Conservation (phyloP, 2,329 filamentous ascomycete genomes). For the Venturia carpophila region DNA sequence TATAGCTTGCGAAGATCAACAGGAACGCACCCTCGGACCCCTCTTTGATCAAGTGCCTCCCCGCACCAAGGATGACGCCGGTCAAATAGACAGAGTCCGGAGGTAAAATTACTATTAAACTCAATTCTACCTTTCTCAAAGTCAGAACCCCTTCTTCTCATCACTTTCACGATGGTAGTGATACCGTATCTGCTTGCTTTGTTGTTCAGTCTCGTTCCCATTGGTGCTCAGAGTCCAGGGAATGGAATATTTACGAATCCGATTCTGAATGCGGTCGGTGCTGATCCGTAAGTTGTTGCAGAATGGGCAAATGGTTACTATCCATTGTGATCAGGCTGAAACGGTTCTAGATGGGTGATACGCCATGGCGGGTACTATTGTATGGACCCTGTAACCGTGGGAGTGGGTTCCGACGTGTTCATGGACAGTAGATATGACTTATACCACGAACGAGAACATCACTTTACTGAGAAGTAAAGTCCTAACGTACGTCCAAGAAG, state of each 20-base stretch:
- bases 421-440: conserved; percentile 34
- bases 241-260: conserved; percentile 38
- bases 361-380: conserved; percentile 34
- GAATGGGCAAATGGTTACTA: background rate
- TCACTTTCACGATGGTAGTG: background rate
- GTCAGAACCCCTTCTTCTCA: no score
- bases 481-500: conserved; percentile 29
- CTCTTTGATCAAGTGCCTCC: background rate
- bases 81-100: background rate
- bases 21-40: conserved; percentile 4
- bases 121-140: background rate
- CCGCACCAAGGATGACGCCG: conserved; percentile 7
- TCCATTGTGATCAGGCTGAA: conserved; percentile 14
- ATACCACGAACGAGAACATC: conserved; percentile 38
- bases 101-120: background rate
- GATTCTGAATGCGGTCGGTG: conserved; percentile 34
- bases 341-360: conserved; percentile 33
- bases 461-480: conserved; percentile 35
- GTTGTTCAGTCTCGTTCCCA: background rate
- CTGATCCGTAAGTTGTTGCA: conserved; percentile 34
- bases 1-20: background rate
- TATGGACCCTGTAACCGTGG: background rate
- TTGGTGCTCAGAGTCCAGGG: conserved; percentile 20
- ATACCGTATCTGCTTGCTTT: background rate
- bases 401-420: conserved; percentile 23